Percentiles rank a stretch among this genome's conserved stretches.
phyloP scores from a whole-genome alignment of 1,284 basidiomycete species.

The Ustilago bromivora region DNA sequence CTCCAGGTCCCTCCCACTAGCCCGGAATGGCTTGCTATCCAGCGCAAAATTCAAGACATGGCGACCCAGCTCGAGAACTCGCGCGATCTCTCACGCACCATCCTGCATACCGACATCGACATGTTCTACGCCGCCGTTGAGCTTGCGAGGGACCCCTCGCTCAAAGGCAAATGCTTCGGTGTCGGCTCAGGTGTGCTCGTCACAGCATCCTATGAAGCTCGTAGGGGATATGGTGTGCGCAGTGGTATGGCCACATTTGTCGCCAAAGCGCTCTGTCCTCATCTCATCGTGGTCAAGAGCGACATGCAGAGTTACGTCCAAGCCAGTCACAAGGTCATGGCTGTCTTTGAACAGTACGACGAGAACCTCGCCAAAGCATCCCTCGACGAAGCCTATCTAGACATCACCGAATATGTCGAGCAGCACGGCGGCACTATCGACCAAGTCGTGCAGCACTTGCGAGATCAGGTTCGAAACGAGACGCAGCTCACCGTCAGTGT shows the following conservation, averaged over 20 bases:
- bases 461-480: conserved; percentile 47
- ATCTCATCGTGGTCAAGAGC: conserved; percentile 79
- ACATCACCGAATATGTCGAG: conserved; percentile 81
- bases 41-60: conserved; percentile 54
- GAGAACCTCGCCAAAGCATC: conserved; percentile 82
- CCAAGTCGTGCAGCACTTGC: conserved; percentile 76
- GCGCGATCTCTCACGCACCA: conserved; percentile 83
- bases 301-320: conserved; percentile 68
- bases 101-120: conserved; percentile 79
- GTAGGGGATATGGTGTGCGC: conserved; percentile 78
- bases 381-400: conserved; percentile 82
- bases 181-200: conserved; percentile 66
- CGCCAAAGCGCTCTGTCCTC: conserved; percentile 91
- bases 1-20: conserved; percentile 29
- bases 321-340: conserved; percentile 68
- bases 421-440: conserved; percentile 77
- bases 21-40: conserved; percentile 49
- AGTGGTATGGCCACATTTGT: conserved; percentile 78
- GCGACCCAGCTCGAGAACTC: conserved; percentile 80
- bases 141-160: conserved; percentile 80
- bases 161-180: conserved; percentile 74
- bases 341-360: conserved; percentile 80
- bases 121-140: conserved; percentile 71
- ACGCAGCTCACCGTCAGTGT: conserved; percentile 87
- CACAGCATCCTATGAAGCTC: conserved; percentile 65